Base-by-base conservation (phyloP, 1,284 basidiomycete species). In the Tremellales sp. region DNA sequence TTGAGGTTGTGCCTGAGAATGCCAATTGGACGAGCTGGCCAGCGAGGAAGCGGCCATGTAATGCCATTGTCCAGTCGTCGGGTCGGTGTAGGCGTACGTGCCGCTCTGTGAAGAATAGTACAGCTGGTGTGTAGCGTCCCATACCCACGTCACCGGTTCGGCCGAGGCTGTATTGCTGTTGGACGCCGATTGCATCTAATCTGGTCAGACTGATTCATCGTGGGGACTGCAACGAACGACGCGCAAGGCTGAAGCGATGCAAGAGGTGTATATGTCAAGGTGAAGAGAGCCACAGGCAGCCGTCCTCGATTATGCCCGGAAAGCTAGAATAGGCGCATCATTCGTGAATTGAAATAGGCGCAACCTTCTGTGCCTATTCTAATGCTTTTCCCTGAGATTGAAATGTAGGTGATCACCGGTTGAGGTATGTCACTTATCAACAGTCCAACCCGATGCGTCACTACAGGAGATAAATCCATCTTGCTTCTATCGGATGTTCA, bases 211-310 rank as follows among this genome's bases (percentile, higher is more conserved):
- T n/a, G 15, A n/a, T 13, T 15, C 19, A 17, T 17, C 19, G 13
- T 6, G 15, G 33, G 13, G 15, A 17, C 4, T 5, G 33, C 15
- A n/a, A 36, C 33, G 33, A 36, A 36, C 33, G 33, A 36, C 33
- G 33, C n/a, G 49, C 19, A 15, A 41, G 17, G 15, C 22, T n/a
- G 63, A 65, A 68, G 67, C 65, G 54, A 66, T 66, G 42, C 68
- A 65, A 65, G 48, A 49, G n/a, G n/a, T n/a, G n/a, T n/a, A n/a
- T n/a, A n/a, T n/a, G n/a, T n/a, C n/a, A n/a, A n/a, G n/a, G n/a
- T n/a, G n/a, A n/a, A n/a, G n/a, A n/a, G n/a, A n/a, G n/a, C n/a
- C n/a, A n/a, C n/a, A n/a, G n/a, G n/a, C n/a, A n/a, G n/a, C n/a
- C n/a, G n/a, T n/a, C n/a, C n/a, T n/a, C n/a, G n/a, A n/a, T n/a